Evolutionary conservation across 352 stramenopile genomes (phyloP).

Genomic region (Elongisporangium prolatum): DNA sequence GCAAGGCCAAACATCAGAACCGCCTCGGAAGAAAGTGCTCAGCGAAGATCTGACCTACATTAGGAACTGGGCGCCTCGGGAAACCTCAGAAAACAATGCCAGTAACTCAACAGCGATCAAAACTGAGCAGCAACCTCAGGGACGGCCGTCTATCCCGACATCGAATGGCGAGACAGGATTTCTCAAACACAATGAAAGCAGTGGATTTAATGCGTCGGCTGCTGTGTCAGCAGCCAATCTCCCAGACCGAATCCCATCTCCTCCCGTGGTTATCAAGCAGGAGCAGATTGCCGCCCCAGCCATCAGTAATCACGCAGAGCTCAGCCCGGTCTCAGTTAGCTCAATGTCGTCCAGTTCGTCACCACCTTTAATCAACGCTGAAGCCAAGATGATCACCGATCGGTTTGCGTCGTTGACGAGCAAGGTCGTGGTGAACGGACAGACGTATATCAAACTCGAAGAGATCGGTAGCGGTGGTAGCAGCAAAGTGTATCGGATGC

Average conservation of each 20-base stretch:
- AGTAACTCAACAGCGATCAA: background rate
- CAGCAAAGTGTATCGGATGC: constrained; percentile 96
- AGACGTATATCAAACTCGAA: constrained; percentile 94
- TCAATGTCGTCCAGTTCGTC: constrained; percentile 59
- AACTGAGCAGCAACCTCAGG: background rate
- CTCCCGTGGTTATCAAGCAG: constrained; percentile 1
- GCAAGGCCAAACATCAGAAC: background rate
- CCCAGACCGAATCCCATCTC: constrained; percentile 30
- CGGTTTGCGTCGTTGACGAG: constrained; percentile 48
- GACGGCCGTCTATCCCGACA: background rate
- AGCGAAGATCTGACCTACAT: constrained; percentile 31
- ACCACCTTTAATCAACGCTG: constrained; percentile 23
- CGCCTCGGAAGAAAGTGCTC: background rate
- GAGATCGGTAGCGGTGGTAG: constrained; percentile 96
- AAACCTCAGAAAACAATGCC: constrained; percentile 4
- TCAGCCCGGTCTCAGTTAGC: constrained; percentile 35
- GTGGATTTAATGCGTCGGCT: constrained; percentile 2
- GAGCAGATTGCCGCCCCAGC: background rate
- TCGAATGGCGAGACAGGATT: background rate
- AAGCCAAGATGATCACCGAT: constrained; percentile 23
- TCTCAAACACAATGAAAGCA: background rate
- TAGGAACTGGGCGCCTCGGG: constrained; percentile 31
- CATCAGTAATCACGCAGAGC: constrained; percentile 21
- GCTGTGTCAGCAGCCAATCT: constrained; percentile 3
- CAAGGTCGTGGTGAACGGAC: constrained; percentile 82